Evolutionary conservation across 2,329 filamentous ascomycete species (phyloP).

Genomic region (Penicillium sp.): DNA sequence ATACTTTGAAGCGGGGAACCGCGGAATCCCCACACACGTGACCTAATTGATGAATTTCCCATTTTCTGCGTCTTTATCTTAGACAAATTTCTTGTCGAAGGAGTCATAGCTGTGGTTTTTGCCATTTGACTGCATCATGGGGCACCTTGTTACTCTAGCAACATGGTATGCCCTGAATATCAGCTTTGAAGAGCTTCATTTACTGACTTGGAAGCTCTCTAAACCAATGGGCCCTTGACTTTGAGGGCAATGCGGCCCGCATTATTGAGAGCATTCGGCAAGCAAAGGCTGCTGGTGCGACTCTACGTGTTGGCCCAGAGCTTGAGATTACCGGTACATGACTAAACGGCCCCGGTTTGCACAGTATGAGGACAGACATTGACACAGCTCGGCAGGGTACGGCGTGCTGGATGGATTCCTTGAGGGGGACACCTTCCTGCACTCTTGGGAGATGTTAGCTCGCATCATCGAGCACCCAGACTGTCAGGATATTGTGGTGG

Average conservation of each 20-base stretch:
- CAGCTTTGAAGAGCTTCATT: neutral
- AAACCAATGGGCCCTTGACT: slow-evolving; percentile 60
- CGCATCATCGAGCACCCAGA: slow-evolving; percentile 61
- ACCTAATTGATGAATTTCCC: slow-evolving; percentile 1
- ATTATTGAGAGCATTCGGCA: slow-evolving; percentile 63
- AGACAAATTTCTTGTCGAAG: neutral
- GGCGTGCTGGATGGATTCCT: slow-evolving; percentile 68
- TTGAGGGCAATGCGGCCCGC: slow-evolving; percentile 62
- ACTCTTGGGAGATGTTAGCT: slow-evolving; percentile 64
- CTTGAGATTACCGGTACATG: slow-evolving; percentile 54
- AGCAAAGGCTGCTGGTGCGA: slow-evolving; percentile 64
- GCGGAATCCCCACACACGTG: slow-evolving; percentile 23
- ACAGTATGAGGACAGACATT: neutral
- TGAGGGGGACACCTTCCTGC: slow-evolving; percentile 58
- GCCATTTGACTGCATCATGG: slow-evolving; percentile 28
- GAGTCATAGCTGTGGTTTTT: neutral
- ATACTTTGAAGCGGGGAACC: slow-evolving; percentile 13
- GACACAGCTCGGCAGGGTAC: slow-evolving; percentile 44
- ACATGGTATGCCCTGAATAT: slow-evolving; percentile 37
- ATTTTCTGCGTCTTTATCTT: neutral
- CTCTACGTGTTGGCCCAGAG: slow-evolving; percentile 60
- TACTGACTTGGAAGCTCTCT: slow-evolving; percentile 18
- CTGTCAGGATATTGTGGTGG: slow-evolving; percentile 66
- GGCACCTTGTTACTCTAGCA: slow-evolving; percentile 45
- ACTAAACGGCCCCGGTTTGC: neutral